Evolutionary conservation across 768 basidiomycete species (phyloP).

Genomic region (Rhodotorula graminis): DNA sequence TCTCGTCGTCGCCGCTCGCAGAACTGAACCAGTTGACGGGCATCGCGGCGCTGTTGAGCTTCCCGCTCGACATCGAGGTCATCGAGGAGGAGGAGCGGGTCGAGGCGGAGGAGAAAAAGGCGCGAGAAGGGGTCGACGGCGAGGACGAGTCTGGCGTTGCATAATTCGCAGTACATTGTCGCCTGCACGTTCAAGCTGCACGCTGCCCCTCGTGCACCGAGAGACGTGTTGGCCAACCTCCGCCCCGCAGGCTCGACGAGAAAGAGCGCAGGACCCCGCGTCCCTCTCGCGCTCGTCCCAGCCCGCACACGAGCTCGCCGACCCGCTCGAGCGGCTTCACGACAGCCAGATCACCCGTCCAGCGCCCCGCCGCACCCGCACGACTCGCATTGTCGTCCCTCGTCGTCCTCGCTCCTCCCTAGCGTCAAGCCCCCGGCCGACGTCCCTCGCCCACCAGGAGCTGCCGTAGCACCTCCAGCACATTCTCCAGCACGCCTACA

Average conservation of each 20-base stretch:
- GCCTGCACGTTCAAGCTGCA: background rate
- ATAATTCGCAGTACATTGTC: background rate
- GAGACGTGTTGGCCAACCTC: too few relatives aligned
- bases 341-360: too few relatives aligned
- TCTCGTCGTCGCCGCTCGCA: conserved; percentile 50
- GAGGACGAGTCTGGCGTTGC: background rate
- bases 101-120: conserved; percentile 8
- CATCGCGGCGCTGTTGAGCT: conserved; percentile 89
- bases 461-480: too few relatives aligned
- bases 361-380: too few relatives aligned
- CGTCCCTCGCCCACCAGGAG: too few relatives aligned
- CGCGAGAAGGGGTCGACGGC: background rate
- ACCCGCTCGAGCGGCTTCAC: too few relatives aligned
- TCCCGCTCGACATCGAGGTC: conserved; percentile 89
- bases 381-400: too few relatives aligned
- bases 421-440: background rate
- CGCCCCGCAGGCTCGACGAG: too few relatives aligned
- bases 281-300: too few relatives aligned
- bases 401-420: background rate
- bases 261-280: too few relatives aligned
- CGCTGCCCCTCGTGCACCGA: too few relatives aligned
- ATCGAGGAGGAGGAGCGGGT: conserved; percentile 88
- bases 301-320: too few relatives aligned
- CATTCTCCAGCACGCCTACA: background rate
- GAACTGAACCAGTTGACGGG: conserved; percentile 96